These are phyloP conservation scores for Thyridium curvatum DNA, from an alignment of 2,329 filamentous ascomycete species.

Conservation along the genomic window DNA sequence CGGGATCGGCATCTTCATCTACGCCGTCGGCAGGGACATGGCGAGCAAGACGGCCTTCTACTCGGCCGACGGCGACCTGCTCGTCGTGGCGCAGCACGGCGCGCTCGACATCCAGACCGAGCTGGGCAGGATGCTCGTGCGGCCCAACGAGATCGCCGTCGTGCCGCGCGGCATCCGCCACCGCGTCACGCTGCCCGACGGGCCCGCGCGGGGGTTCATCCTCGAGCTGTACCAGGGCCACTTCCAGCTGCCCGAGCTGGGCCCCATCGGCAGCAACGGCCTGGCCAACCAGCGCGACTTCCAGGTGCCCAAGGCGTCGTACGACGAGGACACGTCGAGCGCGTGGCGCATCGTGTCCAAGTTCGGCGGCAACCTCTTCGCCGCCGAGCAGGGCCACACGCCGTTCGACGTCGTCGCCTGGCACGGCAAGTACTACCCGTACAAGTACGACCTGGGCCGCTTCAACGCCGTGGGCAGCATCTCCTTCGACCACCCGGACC, in stretches of 20 bases:
- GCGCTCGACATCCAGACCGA: constrained; percentile 72
- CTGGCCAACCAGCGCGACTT: constrained; percentile 75
- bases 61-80: constrained; percentile 73
- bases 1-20: constrained; percentile 75
- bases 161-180: constrained; percentile 71
- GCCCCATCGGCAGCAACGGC: constrained; percentile 67
- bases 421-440: constrained; percentile 76
- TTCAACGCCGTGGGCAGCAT: constrained; percentile 71
- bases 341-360: constrained; percentile 52
- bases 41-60: constrained; percentile 69
- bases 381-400: constrained; percentile 59
- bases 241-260: constrained; percentile 65
- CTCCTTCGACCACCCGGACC: constrained; percentile 72
- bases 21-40: constrained; percentile 76
- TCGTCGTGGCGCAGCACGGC: constrained; percentile 72
- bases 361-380: constrained; percentile 62
- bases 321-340: constrained; percentile 48
- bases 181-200: constrained; percentile 58
- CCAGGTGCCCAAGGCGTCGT: constrained; percentile 63
- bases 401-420: constrained; percentile 76
- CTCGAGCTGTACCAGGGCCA: constrained; percentile 69
- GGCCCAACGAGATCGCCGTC: constrained; percentile 71
- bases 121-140: constrained; percentile 66
- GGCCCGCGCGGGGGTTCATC: constrained; percentile 65
- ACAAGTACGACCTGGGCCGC: constrained; percentile 74